Evolutionary conservation across 164 flowering plant species (phyloP), one percentile per base, ranked within the genome.

Genomic region (Saururus chinensis): DNA sequence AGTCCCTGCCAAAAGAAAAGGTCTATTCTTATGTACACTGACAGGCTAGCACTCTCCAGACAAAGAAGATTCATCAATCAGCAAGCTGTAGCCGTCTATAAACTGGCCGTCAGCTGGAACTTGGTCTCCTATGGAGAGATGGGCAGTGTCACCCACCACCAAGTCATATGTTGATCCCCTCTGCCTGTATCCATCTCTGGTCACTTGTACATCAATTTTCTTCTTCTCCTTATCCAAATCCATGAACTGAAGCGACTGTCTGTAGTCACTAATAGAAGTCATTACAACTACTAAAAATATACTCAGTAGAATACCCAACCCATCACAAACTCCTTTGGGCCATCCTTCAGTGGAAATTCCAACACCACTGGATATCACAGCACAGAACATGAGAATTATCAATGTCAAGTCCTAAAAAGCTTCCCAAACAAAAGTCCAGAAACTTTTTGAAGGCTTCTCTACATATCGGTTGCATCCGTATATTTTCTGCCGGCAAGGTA

Each of bases 41-140:
- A 76, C 74, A 9, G 80, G 74, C 37, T 76, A 80, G 58, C 74
- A 74, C 60, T 80, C 84, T 40, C 84, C 84, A 4, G 84, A 60
- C 64, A 80, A 67, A 64, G 80, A 76, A 45, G 84, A 78, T 66
- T 78, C 80, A 67, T 78, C 84, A 63, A 80, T 73, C 48, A 72
- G n/a, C 63, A 80, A 64, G 69, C 69, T 66, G 37, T 76, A 74
- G 12, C 84, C 80, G 12, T 78, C 71, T 51, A 78, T 70, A 40
- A 74, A 74, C 16, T 78, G 48, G 45, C 82, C 82, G 65, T 78
- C 84, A 45, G 78, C 84, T 19, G 84, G 80, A 55, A 80, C 81
- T 51, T 65, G 76, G 63, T 80, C 81, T 19, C 84, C 84, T 22
- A 76, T 76, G 19, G 73, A 65, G 30, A 80, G 60, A 58, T 70